Base-by-base conservation (phyloP, 2,329 filamentous ascomycete genomes). In the Coleophoma crateriformis region DNA sequence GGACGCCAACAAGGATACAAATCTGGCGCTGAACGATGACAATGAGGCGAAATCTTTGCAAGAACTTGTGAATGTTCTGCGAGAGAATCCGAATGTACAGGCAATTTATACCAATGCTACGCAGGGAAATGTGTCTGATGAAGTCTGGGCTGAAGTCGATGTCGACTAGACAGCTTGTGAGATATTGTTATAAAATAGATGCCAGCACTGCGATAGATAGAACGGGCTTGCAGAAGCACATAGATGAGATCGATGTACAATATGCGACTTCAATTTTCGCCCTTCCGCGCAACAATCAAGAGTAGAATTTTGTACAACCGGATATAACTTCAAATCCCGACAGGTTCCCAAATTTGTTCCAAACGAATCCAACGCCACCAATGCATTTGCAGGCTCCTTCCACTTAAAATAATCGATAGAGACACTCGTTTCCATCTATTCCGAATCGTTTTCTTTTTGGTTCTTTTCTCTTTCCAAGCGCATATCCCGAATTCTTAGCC, bases 1-100 rank as follows among this genome's bases (percentile, higher is more conserved):
- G 85, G 81, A 85, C 51, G 80, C 90, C 0, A 94, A 92, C 52
- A 81, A 85, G 60, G 90, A 96, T 54, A 91, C 87, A 0, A 81
- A 80, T 64, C 80, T 88, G 15, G 71, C 73, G 7, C 60, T 91
- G 37, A 77, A 85, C 50, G 75, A 78, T 14, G 70, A 76, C 13
- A 73, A 78, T 12, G 74, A 78, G 1, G 75, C 77, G 0, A 70
- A 77, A 45, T 70, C 73, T 15, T 71, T 96, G 27, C 72, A 74
- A 40, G 72, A 77, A 4, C 78, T 95, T 27, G 61, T 84, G 17
- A 73, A 78, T 12, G 68, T 71, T 7, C 58, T 90, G 33, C 77
- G 82, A 50, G 87, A 92, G 45, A 77, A 87, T 49, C 69, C 79
- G 0, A 87, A 87, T 54, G 82, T 96, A 39, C 88, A 89, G 62